Evolutionary conservation across 768 basidiomycete genomes (phyloP), one percentile per base, ranked within the genome.

Genomic region (Phaeolepiota aurea): DNA sequence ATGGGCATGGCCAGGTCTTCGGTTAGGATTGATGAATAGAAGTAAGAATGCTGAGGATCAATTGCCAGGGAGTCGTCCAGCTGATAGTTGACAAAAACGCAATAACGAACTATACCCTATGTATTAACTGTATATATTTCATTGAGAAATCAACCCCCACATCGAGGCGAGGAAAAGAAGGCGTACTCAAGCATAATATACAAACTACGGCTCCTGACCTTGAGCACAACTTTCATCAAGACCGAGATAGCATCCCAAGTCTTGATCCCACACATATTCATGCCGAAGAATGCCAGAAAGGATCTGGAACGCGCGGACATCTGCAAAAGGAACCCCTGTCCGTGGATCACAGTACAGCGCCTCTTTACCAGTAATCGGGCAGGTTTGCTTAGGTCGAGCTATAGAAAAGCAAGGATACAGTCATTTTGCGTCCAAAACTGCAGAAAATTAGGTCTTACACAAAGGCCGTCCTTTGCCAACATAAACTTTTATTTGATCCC

Each of bases 311-410:
- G 84, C 88, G 15, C 62, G 61, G 11, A 72, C 55, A 42, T 82
- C 74, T 1, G 88, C 84, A 57, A 78, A 97, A 0, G 89, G 90
- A 4, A 86, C 79, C 7, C 78, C 78, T 0, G 84, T 82, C 31
- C 74, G 65, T 1, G 92, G 91, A 56, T 96, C 90, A 28, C 76
- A 54, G 54, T 97, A 97, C 33, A 64, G 72, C 0, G 90, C 91
- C 3, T 70, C 66, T 32, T 69, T 69, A 2, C 93, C 93, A 0
- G 88, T 93, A 44, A 97, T 76, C 0, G 76, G 77, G 55, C 92
- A 94, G 4, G 57, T 66, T 41, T 72, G 74, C 13, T 68, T 68
- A 0, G 79, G 79, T 12, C 84, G 82, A 18, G 72, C 88, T 90
- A 38, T 13, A 40, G 15, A 14, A 14, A 15, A 12, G 20, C 20